Conservation (phyloP, 2,329 filamentous ascomycete species). For the Colletotrichum sansevieriae region DNA sequence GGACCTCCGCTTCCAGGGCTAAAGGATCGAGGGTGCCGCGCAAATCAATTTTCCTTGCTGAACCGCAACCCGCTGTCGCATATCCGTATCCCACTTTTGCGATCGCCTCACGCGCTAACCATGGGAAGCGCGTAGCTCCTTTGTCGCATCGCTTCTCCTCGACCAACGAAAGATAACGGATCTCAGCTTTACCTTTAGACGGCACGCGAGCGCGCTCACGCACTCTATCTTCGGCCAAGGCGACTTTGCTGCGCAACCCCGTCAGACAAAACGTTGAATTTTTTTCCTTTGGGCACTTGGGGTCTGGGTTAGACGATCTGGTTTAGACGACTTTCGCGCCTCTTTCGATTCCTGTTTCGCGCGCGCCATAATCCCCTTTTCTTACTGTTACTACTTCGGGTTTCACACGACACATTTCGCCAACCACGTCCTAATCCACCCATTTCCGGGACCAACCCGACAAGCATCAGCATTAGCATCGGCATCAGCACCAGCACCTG, state of each 20-base stretch:
- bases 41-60: slow-evolving; percentile 13
- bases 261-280: slow-evolving; percentile 41
- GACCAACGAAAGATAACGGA: slow-evolving; percentile 40
- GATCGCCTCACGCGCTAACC: slow-evolving; percentile 44
- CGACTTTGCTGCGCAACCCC: slow-evolving; percentile 35
- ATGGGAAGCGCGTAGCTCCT: slow-evolving; percentile 53
- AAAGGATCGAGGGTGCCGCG: slow-evolving; percentile 25
- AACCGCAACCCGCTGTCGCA: slow-evolving; percentile 12
- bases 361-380: slow-evolving; percentile 41
- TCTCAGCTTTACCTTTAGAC: slow-evolving; percentile 27
- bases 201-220: slow-evolving; percentile 24
- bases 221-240: slow-evolving; percentile 14
- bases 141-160: slow-evolving; percentile 43
- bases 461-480: not conserved
- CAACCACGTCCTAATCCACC: slow-evolving; percentile 1
- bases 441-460: not conserved
- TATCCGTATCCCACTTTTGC: slow-evolving; percentile 30
- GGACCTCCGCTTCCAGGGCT: slow-evolving; percentile 7
- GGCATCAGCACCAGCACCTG: not conserved
- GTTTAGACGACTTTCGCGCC: slow-evolving; percentile 51
- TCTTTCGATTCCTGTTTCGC: slow-evolving; percentile 38
- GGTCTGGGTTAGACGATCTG: slow-evolving; percentile 55
- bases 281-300: slow-evolving; percentile 46
- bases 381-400: slow-evolving; percentile 7
- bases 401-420: slow-evolving; percentile 20